Conservation (phyloP, 345 rosid species). For the Moricandia arvensis region DNA sequence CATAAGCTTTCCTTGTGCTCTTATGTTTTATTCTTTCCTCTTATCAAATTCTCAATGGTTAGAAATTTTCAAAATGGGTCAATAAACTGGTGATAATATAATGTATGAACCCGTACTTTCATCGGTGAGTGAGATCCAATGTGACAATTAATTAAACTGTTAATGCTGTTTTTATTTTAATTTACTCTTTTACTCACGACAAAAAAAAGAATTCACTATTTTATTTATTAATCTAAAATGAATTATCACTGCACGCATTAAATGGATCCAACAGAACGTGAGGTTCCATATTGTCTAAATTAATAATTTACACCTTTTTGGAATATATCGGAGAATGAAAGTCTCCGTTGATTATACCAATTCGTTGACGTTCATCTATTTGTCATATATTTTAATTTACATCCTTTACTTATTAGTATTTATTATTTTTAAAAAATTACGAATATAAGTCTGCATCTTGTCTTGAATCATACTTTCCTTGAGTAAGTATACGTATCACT, state of each 20-base stretch:
- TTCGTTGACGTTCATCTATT: slow-evolving; percentile 41
- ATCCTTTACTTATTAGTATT: neutral
- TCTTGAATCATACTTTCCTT: neutral
- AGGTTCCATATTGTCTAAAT: slow-evolving; percentile 41
- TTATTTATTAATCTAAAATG: neutral
- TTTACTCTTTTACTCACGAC: neutral
- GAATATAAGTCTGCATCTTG: neutral
- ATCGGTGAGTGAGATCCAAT: slow-evolving; percentile 38
- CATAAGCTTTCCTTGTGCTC: slow-evolving; percentile 27
- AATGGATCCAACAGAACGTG: slow-evolving; percentile 42
- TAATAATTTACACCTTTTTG: slow-evolving; percentile 33
- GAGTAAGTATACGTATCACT: too few relatives aligned
- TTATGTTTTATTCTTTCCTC: slow-evolving; percentile 27
- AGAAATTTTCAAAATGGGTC: slow-evolving; percentile 12
- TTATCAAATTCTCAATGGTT: slow-evolving; percentile 1
- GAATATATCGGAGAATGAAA: slow-evolving; percentile 74
- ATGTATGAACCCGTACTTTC: slow-evolving; percentile 29
- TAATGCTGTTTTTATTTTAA: slow-evolving; percentile 17
- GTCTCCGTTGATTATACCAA: slow-evolving; percentile 67
- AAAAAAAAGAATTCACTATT: neutral
- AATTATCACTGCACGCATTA: slow-evolving; percentile 36
- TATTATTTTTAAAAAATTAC: neutral
- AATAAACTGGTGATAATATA: slow-evolving; percentile 24
- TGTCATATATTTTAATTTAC: slow-evolving; percentile 32
- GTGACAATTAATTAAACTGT: slow-evolving; percentile 32